Conservation (phyloP, 2,329 filamentous ascomycete genomes). For the Aureobasidium sp. region DNA sequence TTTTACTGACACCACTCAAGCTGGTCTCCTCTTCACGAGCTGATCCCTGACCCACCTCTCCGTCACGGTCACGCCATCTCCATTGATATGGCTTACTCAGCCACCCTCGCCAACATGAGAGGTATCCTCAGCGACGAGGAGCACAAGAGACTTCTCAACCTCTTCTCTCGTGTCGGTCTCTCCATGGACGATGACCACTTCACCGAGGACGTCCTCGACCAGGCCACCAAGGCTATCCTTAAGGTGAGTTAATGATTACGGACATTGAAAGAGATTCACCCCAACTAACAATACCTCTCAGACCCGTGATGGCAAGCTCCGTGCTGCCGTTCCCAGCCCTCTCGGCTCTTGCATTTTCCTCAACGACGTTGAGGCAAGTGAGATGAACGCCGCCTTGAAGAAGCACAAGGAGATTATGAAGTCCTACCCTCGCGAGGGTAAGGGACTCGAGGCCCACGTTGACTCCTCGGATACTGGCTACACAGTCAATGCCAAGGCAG, state of each 20-base stretch:
- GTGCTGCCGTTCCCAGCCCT: conserved; percentile 62
- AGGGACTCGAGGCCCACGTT: conserved; percentile 62
- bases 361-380: conserved; percentile 57
- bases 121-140: conserved; percentile 55
- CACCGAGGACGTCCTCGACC: conserved; percentile 57
- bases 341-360: conserved; percentile 61
- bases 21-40: conserved; percentile 66
- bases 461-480: conserved; percentile 63
- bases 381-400: conserved; percentile 54
- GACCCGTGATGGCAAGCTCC: conserved; percentile 61
- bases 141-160: conserved; percentile 54
- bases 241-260: conserved; percentile 32
- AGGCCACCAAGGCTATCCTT: conserved; percentile 61
- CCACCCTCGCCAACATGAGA: conserved; percentile 58
- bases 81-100: conserved; percentile 70
- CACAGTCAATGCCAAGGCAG: conserved; percentile 40
- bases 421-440: conserved; percentile 56
- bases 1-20: conserved; percentile 28
- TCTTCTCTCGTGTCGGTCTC: conserved; percentile 64
- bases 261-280: not conserved
- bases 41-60: conserved; percentile 60
- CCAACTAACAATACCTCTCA: conserved; percentile 5
- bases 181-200: conserved; percentile 66
- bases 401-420: conserved; percentile 60
- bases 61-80: conserved; percentile 68